Percentiles rank a stretch among this genome's conserved stretches.
Evolutionary conservation across 768 basidiomycete genomes (phyloP).

Genomic region (Boletus subparvulus): DNA sequence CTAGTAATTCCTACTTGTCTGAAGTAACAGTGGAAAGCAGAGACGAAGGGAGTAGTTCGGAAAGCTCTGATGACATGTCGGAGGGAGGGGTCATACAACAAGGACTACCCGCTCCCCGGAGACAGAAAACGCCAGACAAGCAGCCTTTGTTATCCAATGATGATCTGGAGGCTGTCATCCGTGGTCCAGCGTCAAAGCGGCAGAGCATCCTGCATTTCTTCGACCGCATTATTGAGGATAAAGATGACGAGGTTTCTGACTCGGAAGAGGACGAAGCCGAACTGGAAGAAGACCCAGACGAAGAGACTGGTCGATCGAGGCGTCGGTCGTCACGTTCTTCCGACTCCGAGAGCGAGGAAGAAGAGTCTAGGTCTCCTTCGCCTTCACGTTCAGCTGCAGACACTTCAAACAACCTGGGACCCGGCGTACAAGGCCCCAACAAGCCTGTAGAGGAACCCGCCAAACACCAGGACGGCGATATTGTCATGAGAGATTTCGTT

Average conservation of each 20-base stretch:
- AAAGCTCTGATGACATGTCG: constrained; percentile 30
- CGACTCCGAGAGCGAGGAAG: constrained; percentile 38
- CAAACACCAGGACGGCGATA: not conserved
- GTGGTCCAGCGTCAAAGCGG: constrained; percentile 36
- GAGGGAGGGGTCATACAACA: constrained; percentile 19
- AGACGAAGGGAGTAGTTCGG: constrained; percentile 43
- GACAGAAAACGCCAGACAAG: not conserved
- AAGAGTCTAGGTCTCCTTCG: constrained; percentile 18
- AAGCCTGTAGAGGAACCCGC: not conserved
- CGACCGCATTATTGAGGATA: constrained; percentile 29
- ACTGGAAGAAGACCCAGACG: constrained; percentile 41
- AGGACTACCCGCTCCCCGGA: not conserved
- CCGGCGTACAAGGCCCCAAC: constrained; percentile 26
- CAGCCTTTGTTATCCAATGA: constrained; percentile 9
- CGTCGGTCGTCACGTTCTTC: constrained; percentile 32
- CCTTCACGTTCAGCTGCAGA: constrained; percentile 28
- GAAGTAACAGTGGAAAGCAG: constrained; percentile 38
- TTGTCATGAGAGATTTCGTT: constrained; percentile 8
- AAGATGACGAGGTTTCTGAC: constrained; percentile 21
- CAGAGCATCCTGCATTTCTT: constrained; percentile 27
- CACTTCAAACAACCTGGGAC: constrained; percentile 29
- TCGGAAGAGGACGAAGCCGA: constrained; percentile 43
- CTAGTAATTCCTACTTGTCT: constrained; percentile 32
- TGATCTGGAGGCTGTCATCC: constrained; percentile 43
- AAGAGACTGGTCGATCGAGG: constrained; percentile 32